phyloP scores from a whole-genome alignment of 345 rosid genomes.

The Garcia nutans region DNA sequence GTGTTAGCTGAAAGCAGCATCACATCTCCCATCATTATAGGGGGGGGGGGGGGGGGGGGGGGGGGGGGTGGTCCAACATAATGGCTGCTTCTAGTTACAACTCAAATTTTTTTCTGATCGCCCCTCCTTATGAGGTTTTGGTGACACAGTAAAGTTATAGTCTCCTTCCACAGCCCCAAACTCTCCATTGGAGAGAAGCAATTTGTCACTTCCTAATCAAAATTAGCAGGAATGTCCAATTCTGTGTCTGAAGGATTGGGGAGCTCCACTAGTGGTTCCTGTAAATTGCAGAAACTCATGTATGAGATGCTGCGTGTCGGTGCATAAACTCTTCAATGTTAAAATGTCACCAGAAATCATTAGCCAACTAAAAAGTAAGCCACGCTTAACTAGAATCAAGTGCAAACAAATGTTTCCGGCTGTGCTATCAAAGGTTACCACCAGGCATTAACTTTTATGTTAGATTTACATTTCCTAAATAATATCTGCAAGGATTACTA shows the following conservation, averaged over 20 bases:
- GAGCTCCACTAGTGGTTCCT: conserved; percentile 63
- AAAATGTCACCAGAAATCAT: background rate
- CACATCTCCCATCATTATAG: conserved; percentile 1
- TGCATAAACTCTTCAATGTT: background rate
- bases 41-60: no score
- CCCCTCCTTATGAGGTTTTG: conserved; percentile 17
- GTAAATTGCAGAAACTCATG: conserved; percentile 27
- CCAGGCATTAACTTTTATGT: no score
- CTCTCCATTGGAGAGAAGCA: conserved; percentile 16
- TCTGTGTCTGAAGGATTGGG: conserved; percentile 65
- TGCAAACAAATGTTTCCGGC: no score
- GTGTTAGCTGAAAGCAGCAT: conserved; percentile 29
- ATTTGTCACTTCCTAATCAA: conserved; percentile 43
- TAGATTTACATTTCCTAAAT: no score
- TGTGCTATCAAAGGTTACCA: no score
- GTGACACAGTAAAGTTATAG: conserved; percentile 1
- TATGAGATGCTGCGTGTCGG: conserved; percentile 24
- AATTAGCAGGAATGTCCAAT: conserved; percentile 49
- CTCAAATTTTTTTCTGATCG: conserved; percentile 20
- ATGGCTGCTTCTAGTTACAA: conserved; percentile 25
- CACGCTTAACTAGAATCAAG: no score
- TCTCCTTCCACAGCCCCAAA: conserved; percentile 11
- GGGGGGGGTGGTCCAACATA: no score
- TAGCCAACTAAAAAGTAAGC: background rate
- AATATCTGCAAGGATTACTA: no score